phyloP scores from a whole-genome alignment of 148 eudicot genomes.

The Persicaria maculosa region DNA sequence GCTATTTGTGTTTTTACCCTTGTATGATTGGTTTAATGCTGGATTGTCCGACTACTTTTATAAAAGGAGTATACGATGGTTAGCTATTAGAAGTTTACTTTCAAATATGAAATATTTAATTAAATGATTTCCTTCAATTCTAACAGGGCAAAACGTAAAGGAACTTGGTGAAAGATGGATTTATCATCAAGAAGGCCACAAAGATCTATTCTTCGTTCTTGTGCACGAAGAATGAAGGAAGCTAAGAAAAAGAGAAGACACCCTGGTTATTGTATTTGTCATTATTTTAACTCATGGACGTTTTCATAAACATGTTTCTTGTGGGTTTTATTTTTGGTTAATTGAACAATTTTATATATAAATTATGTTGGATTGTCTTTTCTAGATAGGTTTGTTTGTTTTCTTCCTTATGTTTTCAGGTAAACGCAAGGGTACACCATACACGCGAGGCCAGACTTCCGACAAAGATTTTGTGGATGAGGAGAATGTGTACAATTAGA shows the following conservation, averaged over 20 bases:
- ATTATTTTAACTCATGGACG: background rate
- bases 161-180: slow-evolving; percentile 52
- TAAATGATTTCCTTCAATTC: background rate
- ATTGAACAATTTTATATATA: background rate
- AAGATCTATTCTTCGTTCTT: slow-evolving; percentile 45
- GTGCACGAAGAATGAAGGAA: slow-evolving; percentile 52
- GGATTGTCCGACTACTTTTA: background rate
- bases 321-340: background rate
- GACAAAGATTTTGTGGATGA: slow-evolving; percentile 52
- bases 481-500: slow-evolving; percentile 56
- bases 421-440: slow-evolving; percentile 34
- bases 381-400: background rate
- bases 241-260: slow-evolving; percentile 61
- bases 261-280: slow-evolving; percentile 45
- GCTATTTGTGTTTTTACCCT: too few species aligned
- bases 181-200: slow-evolving; percentile 49
- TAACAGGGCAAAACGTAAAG: slow-evolving; percentile 48
- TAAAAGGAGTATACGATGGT: background rate
- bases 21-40: too few species aligned
- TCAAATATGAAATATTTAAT: background rate
- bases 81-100: background rate
- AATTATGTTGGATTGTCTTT: too few species aligned
- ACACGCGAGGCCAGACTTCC: slow-evolving; percentile 58
- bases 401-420: slow-evolving; percentile 17
- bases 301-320: background rate